These are phyloP conservation scores for Hansenula sp. DNA, from an alignment of 1,139 yeast genomes.

Conservation along the genomic window DNA sequence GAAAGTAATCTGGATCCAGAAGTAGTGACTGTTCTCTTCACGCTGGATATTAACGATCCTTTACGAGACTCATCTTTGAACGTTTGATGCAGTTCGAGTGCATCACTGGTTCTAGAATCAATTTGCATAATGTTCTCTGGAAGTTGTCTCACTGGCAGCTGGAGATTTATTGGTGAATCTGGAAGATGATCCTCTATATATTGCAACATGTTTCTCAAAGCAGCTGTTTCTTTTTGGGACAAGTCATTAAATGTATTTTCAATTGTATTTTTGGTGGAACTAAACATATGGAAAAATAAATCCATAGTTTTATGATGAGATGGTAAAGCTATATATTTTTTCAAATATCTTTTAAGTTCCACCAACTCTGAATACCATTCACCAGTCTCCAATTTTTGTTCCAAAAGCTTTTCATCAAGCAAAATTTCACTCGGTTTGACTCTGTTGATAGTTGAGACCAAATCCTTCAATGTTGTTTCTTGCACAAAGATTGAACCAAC, in stretches of 20 bases:
- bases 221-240: conserved; percentile 42
- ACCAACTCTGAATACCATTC: conserved; percentile 55
- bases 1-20: conserved; percentile 76
- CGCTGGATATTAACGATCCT: conserved; percentile 68
- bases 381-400: conserved; percentile 35
- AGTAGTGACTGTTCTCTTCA: conserved; percentile 70
- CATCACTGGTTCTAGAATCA: conserved; percentile 78
- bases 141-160: conserved; percentile 45
- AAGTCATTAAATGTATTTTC: conserved; percentile 24
- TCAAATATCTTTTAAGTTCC: conserved; percentile 57
- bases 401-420: conserved; percentile 25
- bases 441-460: conserved; percentile 30
- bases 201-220: conserved; percentile 51
- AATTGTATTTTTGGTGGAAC: conserved; percentile 15
- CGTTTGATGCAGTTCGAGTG: conserved; percentile 66
- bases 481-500: conserved; percentile 75
- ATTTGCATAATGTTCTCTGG: conserved; percentile 61
- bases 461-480: conserved; percentile 39
- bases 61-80: conserved; percentile 52
- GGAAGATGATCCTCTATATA: conserved; percentile 58
- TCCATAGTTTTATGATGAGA: conserved; percentile 28
- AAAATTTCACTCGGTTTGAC: conserved; percentile 33
- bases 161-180: conserved; percentile 41
- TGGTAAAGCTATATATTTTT: conserved; percentile 46
- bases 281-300: conserved; percentile 28